Base-by-base conservation (phyloP, 495 filamentous ascomycete genomes). In the Hamigera avellanea region DNA sequence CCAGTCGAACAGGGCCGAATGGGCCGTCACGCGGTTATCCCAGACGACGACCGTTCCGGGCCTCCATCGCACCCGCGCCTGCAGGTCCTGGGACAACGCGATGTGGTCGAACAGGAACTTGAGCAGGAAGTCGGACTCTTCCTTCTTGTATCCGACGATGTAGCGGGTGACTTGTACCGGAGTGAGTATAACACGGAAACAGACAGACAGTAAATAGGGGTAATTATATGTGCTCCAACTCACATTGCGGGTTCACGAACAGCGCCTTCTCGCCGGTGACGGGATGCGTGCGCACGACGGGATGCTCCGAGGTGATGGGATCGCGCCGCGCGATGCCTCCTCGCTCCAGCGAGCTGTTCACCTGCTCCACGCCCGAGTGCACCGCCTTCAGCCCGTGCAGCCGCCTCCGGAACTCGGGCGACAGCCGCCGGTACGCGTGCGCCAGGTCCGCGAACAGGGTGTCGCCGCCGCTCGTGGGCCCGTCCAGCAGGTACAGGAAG, bases 161-260 rank as follows among this genome's bases (percentile, higher is more conserved):
- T 63, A 54, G 6, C 69, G 65, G 2, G 73, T 76, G 56, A 75
- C 70, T 75, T 33, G 19, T 2, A 8, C 14, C n/a, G n/a, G n/a
- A n/a, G n/a, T n/a, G n/a, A n/a, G n/a, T n/a, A n/a, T n/a, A n/a
- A n/a, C n/a, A n/a, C n/a, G n/a, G n/a, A n/a, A n/a, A n/a, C n/a
- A n/a, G n/a, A n/a, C n/a, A n/a, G n/a, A n/a, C n/a, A n/a, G n/a
- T n/a, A n/a, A n/a, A n/a, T n/a, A n/a, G n/a, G n/a, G n/a, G n/a
- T n/a, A 23, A 23, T 9, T 23, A 4, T 23, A 4, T 9, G 21
- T 23, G 9, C 4, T 4, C 21, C 21, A 9, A 35, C 78, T 74
- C 57, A 86, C 84, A 93, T 55, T 89, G 81, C 7, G 80, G 78
- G 50, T 93, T 93, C 30, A 95, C 77, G 45, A 75, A 93, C 7